Evolutionary conservation across 495 filamentous ascomycete genomes (phyloP), one percentile per base, ranked within the genome.

Genomic region (Penicillium bialowiezense): DNA sequence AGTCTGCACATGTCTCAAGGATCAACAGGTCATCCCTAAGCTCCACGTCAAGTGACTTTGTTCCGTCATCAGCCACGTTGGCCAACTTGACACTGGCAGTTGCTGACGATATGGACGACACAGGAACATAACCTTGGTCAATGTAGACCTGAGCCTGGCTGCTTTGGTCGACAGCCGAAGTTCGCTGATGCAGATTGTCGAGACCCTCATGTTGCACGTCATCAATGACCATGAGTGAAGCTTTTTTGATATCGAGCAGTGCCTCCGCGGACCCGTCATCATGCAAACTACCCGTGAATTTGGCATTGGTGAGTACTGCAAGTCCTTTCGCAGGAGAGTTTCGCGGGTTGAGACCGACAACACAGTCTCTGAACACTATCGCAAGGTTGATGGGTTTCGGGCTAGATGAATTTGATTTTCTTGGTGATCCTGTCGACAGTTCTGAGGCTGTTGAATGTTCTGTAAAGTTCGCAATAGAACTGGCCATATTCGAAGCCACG

Each of bases 1-100:
- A 97, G 67, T 99, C 95, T 13, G 95, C 93, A 61, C 95, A 97
- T 3, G 90, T 89, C 63, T 99, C 95, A 13, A 99, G 73, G 18
- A 99, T 83, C 21, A 97, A 74, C 2, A 99, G 74, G 60, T 93
- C 87, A 61, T 95, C 89, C 34, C 79, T 80, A 7, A 97, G 55
- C 51, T 96, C 88, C 3, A 96, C 78, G 56, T 93, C 89, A 8
- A 95, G 64, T 29, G 81, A 81, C 47, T 84, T 83, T 9, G 79
- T 73, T 0, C 75, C 81, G 23, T 81, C 75, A 0, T 73, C 71
- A 33, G 68, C 70, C 18, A 65, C 56, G 9, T 74, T 76, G 8
- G 77, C 67, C 12, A 88, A 51, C 19, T 82, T 79, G 6, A 92
- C 74, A 7, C 71, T 71, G 18, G 80, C 78, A 43, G 80, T 85